Base-by-base conservation (phyloP, 2,329 filamentous ascomycete genomes). In the Aspergillus tamarii region DNA sequence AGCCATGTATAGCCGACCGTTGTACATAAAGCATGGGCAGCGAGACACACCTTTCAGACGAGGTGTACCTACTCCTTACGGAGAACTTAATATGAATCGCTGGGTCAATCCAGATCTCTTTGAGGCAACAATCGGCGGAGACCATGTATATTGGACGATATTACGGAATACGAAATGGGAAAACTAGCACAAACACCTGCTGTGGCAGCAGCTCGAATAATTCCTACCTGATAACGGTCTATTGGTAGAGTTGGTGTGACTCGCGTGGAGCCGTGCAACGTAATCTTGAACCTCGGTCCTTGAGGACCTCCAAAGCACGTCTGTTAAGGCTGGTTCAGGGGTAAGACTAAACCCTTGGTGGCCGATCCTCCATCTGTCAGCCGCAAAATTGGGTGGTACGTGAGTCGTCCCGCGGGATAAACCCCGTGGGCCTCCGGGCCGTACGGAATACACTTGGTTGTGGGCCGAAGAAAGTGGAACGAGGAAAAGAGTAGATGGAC, bases 201-300 rank as follows among this genome's bases (percentile, higher is more conserved):
- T 34, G 45, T 50, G 30, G 57, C 34, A 52, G 43, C 41, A 52
- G 57, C n/a, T 43, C 23, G 34, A 26, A 30, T n/a, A 21, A 21
- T 41, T 45, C 36, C 48, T 58, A 32, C 56, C 46, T 60, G 28
- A 53, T 53, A 60, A 30, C 32, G 58, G 34, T 55, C 32, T 39
- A 55, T 55, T 55, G n/a, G 30, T 34, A 55, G 59, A 48, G 63
- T 63, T 64, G 53, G 65, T 69, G 66, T 66, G 69, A 73, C 73
- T 66, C 66, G 66, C 60, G 70, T 69, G 67, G 68, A 72, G 69
- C 65, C 65, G 70, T 74, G 71, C 67, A 62, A 72, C 68, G 58
- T 59, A 50, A 50, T 53, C 61, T 57, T 61, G 62, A 62, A 68
- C 69, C 69, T 70, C 69, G 65, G 67, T 66, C 60, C 62, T 66